Base-by-base conservation (phyloP, 2,329 filamentous ascomycete species). In the Verticillium tricorpus region DNA sequence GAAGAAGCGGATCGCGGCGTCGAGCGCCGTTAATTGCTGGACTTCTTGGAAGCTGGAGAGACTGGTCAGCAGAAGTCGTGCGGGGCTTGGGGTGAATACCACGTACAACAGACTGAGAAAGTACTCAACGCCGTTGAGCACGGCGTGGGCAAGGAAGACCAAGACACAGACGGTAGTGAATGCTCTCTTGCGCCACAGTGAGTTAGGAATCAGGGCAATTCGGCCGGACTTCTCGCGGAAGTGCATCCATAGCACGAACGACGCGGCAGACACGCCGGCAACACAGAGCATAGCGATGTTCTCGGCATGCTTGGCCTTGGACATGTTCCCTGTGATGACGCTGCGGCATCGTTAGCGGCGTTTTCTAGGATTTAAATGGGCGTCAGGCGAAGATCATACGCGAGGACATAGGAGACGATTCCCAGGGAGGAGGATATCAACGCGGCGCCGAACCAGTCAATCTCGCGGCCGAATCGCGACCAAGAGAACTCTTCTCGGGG, bases 151-250 rank as follows among this genome's bases (percentile, higher is more conserved):
- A 5, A 82, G 68, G 17, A 79, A 70, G 0, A 82, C 75, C 7
- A 73, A 77, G 14, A 82, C 60, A 65, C 84, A 87, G 22, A 83
- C 78, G 8, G 73, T 74, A 0, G 80, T 80, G 67, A 86, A 87
- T 11, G 77, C 71, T 0, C 71, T 70, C 40, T 85, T 84, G n/a
- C 71, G 76, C 85, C 85, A 87, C 0, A 87, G 70, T 0, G 77
- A 79, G 67, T 86, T 86, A 0, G 84, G 84, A 32, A 87, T 85
- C 9, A 62, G 45, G 0, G 61, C 55, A 3, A 56, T 55, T 5
- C 35, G n/a, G n/a, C 39, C 34, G 3, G 7, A 34, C 7, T 39
- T 60, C 15, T 34, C 59, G 14, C 40, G 61, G 40, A 35, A 37
- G n/a, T 57, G 55, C 61, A 62, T 60, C 61, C 61, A 62, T 1